Evolutionary conservation across 768 basidiomycete species (phyloP), one percentile per base, ranked within the genome.

Genomic region (Tephrocybe rancida): DNA sequence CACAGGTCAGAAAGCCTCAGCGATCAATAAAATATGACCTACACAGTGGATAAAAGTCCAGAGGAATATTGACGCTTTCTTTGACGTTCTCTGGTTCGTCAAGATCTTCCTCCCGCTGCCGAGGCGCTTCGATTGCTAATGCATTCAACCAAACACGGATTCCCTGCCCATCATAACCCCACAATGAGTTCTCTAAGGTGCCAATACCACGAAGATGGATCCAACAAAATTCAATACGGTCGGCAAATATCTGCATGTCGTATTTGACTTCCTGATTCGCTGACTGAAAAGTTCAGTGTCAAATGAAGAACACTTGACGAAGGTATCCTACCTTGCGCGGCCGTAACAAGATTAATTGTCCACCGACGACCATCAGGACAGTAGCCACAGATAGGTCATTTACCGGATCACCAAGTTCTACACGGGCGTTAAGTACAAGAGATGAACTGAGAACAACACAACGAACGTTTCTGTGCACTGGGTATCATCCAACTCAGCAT

Each of bases 221-320:
- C 96, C 96, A 99, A 70, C 95, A 99, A 65, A 97, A 95, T 66
- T 99, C 96, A 59, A 98, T 92, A n/a, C 88, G 84, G 56, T 97
- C 93, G 0, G 96, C 94, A 39, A 99, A 87, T 27, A 98, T 90
- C 66, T 98, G 96, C 80, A 98, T 87, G 70, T 98, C 96, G 64
- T 99, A 99, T 61, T 88, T 92, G 67, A 96, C 92, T 73, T 98
- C 95, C 60, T 91, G 86, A 51, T 84, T 77, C 1, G 84, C 90
- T 2, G 92, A 85, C 91, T 95, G 21, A 49, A 30, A 1, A 48
- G 6, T 25, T 19, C 25, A 49, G 26, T 25, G 13, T 42, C 41
- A 34, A 18, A 22, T 44, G 35, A 14, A 27, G 22, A 16, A 21
- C 11, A 5, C 14, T 14, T 5, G 3, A 29, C 19, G 25, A 34